A percentile compares a stretch with the other conserved stretches of the same genome.
These are phyloP conservation scores for Murraya koenigii DNA, from an alignment of 345 rosid genomes.

Conservation along the genomic window DNA sequence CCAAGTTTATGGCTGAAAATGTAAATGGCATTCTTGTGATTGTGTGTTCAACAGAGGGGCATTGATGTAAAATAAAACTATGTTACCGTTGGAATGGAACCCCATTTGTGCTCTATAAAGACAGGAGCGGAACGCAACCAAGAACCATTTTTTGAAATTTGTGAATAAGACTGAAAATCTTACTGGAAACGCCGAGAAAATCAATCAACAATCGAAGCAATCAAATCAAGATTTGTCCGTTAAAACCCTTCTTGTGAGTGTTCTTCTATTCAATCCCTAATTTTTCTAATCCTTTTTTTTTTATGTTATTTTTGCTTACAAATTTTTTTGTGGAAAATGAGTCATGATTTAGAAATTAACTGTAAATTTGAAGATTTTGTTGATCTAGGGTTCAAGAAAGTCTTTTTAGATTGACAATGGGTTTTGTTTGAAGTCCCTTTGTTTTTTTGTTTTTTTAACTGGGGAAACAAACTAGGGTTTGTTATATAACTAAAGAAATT, in stretches of 20 bases:
- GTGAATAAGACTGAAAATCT: not conserved
- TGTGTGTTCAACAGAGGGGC: not conserved
- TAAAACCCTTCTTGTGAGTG: not conserved
- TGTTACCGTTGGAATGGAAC: constrained; percentile 31
- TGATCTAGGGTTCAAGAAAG: not conserved
- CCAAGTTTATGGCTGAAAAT: not conserved
- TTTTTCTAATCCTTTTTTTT: too few species aligned
- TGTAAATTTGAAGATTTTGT: not conserved
- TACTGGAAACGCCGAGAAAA: not conserved
- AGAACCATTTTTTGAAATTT: not conserved
- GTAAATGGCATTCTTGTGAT: not conserved
- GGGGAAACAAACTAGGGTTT: not conserved
- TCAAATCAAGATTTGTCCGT: not conserved
- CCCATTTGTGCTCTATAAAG: not conserved
- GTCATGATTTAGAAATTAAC: not conserved
- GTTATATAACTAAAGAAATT: not conserved
- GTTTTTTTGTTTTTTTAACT: too few species aligned
- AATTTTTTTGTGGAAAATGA: not conserved
- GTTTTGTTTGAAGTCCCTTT: not conserved
- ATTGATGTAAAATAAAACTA: not conserved
- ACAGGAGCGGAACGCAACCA: not conserved
- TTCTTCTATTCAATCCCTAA: too few species aligned
- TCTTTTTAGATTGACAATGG: not conserved
- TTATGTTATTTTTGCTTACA: not conserved
- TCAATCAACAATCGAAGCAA: not conserved